phyloP scores from a whole-genome alignment of 2,329 filamentous ascomycete genomes.

The Scedosporium minutisporum region DNA sequence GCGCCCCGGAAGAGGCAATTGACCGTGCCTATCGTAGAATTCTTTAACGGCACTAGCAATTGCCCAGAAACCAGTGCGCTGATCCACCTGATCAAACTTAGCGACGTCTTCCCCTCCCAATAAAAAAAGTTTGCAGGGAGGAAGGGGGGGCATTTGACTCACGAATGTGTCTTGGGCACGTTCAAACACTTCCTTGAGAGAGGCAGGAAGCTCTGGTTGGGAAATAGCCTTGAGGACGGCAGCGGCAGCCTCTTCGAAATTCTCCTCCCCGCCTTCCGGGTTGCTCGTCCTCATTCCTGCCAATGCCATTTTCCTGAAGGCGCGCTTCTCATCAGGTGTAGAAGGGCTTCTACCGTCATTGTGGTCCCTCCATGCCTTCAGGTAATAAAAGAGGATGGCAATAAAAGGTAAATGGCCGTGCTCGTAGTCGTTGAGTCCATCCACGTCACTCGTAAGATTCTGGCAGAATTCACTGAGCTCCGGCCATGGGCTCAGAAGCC shows the following conservation, averaged over 20 bases:
- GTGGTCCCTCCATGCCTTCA: constrained; percentile 66
- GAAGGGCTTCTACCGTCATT: constrained; percentile 61
- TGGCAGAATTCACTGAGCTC: constrained; percentile 61
- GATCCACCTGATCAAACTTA: neutral
- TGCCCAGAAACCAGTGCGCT: constrained; percentile 59
- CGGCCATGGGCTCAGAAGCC: constrained; percentile 77
- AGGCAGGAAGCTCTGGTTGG: constrained; percentile 54
- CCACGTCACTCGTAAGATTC: constrained; percentile 59
- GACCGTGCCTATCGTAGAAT: constrained; percentile 64
- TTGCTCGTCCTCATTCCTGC: constrained; percentile 60
- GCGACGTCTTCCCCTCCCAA: neutral
- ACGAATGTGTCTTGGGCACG: constrained; percentile 43
- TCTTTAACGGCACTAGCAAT: constrained; percentile 69
- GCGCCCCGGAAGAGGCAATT: constrained; percentile 74
- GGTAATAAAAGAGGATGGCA: constrained; percentile 69
- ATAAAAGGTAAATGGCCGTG: constrained; percentile 91
- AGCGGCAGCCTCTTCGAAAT: constrained; percentile 84
- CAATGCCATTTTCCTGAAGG: constrained; percentile 65
- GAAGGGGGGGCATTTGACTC: constrained; percentile 27
- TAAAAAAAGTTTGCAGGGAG: too few species aligned
- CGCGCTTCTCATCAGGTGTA: constrained; percentile 76
- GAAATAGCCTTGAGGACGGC: constrained; percentile 85
- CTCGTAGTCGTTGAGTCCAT: constrained; percentile 62
- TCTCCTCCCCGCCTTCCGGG: constrained; percentile 84
- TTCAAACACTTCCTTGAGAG: constrained; percentile 69